A percentile compares a stretch with the other conserved stretches of the same genome.
These are phyloP conservation scores for Dendrocalamus sinicus DNA, from an alignment of 176 grass and related monocot genomes.

Conservation along the genomic window DNA sequence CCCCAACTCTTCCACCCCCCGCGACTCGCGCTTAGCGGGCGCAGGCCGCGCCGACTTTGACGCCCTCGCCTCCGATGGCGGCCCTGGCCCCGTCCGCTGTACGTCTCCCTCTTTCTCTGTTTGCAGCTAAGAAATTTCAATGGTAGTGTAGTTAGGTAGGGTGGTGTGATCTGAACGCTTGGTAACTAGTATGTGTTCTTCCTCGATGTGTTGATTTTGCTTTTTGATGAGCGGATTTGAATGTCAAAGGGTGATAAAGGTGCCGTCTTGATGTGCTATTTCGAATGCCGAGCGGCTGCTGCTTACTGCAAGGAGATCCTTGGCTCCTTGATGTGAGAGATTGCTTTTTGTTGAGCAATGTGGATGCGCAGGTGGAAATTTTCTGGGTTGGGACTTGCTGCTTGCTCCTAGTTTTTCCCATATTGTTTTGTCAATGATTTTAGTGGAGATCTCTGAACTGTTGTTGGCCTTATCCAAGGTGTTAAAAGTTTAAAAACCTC, in stretches of 20 bases:
- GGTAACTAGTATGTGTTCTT: background rate
- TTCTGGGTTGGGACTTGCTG: background rate
- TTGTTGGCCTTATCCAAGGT: background rate
- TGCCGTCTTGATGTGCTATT: background rate
- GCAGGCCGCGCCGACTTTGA: conserved; percentile 61
- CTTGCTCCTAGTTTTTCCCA: background rate
- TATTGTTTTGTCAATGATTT: background rate
- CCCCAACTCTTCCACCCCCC: conserved; percentile 42
- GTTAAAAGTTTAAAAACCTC: background rate
- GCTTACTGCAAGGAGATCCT: background rate
- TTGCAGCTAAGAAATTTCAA: background rate
- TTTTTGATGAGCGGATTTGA: background rate
- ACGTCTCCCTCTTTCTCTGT: background rate
- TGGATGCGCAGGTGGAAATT: background rate
- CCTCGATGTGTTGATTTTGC: background rate
- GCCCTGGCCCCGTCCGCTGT: conserved; percentile 83
- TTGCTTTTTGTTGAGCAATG: background rate
- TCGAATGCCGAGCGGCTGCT: background rate
- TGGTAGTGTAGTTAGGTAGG: background rate
- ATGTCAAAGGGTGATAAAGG: background rate
- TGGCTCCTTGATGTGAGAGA: conserved; percentile 8
- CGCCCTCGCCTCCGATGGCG: conserved; percentile 60
- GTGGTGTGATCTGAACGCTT: background rate
- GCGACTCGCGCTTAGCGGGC: conserved; percentile 51
- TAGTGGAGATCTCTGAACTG: background rate